A percentile compares a stretch with the other conserved stretches of the same genome.
These are phyloP conservation scores for Nakazawaea wickerhamii DNA, from an alignment of 805 yeast genomes.

Conservation along the genomic window DNA sequence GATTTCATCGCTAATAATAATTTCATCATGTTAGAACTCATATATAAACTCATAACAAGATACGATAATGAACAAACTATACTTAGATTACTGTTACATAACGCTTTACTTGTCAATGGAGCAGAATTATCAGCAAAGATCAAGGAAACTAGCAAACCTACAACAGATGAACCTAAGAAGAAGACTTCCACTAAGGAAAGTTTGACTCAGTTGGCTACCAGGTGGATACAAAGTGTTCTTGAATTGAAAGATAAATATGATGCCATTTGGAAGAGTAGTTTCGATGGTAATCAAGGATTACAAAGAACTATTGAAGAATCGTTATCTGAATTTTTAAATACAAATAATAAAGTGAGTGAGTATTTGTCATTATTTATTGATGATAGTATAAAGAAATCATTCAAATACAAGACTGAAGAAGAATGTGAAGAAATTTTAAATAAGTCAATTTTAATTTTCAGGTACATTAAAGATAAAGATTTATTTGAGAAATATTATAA, in stretches of 20 bases:
- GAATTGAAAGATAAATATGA: constrained; percentile 46
- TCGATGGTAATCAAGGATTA: constrained; percentile 42
- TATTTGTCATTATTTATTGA: constrained; percentile 54
- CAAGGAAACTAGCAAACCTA: constrained; percentile 15
- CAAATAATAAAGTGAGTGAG: constrained; percentile 43
- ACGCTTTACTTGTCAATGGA: constrained; percentile 44
- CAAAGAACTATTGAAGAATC: constrained; percentile 55
- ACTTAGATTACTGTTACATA: constrained; percentile 42
- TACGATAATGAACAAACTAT: constrained; percentile 49
- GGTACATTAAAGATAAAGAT: constrained; percentile 76
- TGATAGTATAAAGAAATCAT: constrained; percentile 44
- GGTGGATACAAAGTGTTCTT: constrained; percentile 62
- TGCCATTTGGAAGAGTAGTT: constrained; percentile 40
- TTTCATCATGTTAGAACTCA: constrained; percentile 35
- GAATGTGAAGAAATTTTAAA: constrained; percentile 43
- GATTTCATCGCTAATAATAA: constrained; percentile 49
- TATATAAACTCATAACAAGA: constrained; percentile 45
- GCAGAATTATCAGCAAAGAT: constrained; percentile 26
- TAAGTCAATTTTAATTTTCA: constrained; percentile 55
- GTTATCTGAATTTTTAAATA: constrained; percentile 56
- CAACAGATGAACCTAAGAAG: constrained; percentile 14
- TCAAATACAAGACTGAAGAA: constrained; percentile 41
- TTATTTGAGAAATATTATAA: constrained; percentile 80
- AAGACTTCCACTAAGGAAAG: constrained; percentile 25
- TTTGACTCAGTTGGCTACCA: constrained; percentile 50